Evolutionary conservation across 176 grass and related monocot genomes (phyloP), one percentile per base, ranked within the genome.

Genomic region (Echinochloa phyllopogon): DNA sequence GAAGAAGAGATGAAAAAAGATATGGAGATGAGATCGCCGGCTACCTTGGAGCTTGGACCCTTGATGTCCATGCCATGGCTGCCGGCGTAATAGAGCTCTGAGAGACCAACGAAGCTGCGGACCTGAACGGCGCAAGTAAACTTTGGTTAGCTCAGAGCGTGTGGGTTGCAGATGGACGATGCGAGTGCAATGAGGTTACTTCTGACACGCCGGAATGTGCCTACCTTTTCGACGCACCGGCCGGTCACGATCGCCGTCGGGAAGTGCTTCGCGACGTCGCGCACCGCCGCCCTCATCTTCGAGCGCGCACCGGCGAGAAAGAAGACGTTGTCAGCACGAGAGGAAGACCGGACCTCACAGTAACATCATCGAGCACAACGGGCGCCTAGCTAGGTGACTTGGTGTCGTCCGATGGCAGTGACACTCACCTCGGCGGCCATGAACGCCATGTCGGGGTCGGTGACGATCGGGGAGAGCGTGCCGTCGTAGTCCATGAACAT

Each of bases 1-100:
- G 4, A 6, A 21, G 52, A 21, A 27, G 42, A 69, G 70, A 79
- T 83, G n/a, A n/a, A 48, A 41, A 25, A 3, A 21, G 36, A 18
- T n/a, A 14, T 5, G 23, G 36, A 64, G 57, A 17, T 17, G 40
- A 63, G 57, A 65, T 52, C 58, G 20, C 27, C 17, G 24, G 12
- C 37, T 74, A 94, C 92, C 84, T 94, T 83, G 92, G 87, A 56
- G 82, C 53, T 87, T 33, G 93, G 93, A 65, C 91, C 95, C 80
- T 91, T 98, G 84, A 99, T 99, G 76, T 99, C 97, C 97, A 99
- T 99, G 71, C 97, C 97, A 56, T 99, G 97, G 86, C 94, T 96
- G 36, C 96, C 97, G 21, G 97, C 97, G 75, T 99, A 99, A 86
- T 96, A 94, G 57, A 99, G 71, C 78, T 99, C 97, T 10, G 94